A percentile compares a stretch with the other conserved stretches of the same genome.
Conservation (phyloP, 148 eudicot species). For the Cornus kousa region DNA sequence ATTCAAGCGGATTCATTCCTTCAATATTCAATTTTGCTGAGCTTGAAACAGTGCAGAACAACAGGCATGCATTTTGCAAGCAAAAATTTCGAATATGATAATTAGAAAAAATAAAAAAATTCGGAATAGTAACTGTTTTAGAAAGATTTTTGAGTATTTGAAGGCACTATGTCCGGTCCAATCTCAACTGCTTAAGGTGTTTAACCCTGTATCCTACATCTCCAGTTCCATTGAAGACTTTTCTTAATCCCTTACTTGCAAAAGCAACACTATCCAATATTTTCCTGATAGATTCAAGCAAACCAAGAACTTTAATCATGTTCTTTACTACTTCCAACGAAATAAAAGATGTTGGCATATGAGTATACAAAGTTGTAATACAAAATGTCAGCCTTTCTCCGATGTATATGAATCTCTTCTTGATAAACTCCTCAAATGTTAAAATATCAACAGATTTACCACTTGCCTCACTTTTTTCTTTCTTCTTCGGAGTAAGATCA, state of each 20-base stretch:
- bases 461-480: background rate
- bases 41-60: slow-evolving; percentile 61
- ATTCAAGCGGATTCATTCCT: slow-evolving; percentile 15
- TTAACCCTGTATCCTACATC: background rate
- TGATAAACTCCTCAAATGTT: slow-evolving; percentile 46
- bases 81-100: slow-evolving; percentile 28
- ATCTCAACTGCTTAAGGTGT: background rate
- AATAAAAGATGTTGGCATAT: slow-evolving; percentile 50
- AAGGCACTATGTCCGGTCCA: slow-evolving; percentile 7
- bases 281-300: slow-evolving; percentile 23
- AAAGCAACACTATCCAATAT: slow-evolving; percentile 1
- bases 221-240: slow-evolving; percentile 3
- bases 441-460: background rate
- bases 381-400: slow-evolving; percentile 22
- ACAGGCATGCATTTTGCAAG: slow-evolving; percentile 33
- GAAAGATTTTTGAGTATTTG: slow-evolving; percentile 34
- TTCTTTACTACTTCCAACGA: slow-evolving; percentile 20
- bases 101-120: background rate
- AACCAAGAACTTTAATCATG: slow-evolving; percentile 32
- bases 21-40: slow-evolving; percentile 27
- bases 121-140: slow-evolving; percentile 4
- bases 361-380: slow-evolving; percentile 39
- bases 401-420: slow-evolving; percentile 17
- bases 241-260: slow-evolving; percentile 16
- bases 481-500: background rate